Evolutionary conservation across 1,139 yeast genomes (phyloP), one percentile per base, ranked within the genome.

Genomic region (Taphrina flavorubra): DNA sequence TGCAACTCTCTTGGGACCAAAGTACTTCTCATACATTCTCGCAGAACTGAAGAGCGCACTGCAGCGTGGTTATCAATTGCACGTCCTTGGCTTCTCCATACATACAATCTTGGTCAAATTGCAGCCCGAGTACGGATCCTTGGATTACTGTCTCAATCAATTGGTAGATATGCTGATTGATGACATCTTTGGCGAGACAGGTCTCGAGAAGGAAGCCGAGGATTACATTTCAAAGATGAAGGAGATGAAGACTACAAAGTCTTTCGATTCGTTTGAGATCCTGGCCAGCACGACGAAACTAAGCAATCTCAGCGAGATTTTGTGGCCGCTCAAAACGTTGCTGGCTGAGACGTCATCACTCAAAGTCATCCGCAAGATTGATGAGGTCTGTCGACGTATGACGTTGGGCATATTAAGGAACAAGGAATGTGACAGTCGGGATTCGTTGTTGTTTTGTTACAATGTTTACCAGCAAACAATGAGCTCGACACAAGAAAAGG

Each of bases 131-230:
- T 89, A 85, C 71, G 96, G 97, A 6, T 96, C 90, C 71, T 80
- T 94, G 62, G 94, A 92, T 77, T 89, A 86, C 31, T 84, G 89
- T 31, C 84, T 87, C 7, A 80, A 79, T 2, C 74, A 89, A 65
- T 79, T 92, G 18, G 87, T 88, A 72, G 87, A 85, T 37, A 82
- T 92, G 46, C 83, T 92, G 46, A 92, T 94, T 97, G 97, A 92
- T 76, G 97, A 94, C 75, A 85, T 87, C 2, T 92, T 94, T 78
- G 99, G 99, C 18, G 85, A 89, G 6, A 91, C 97, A 8, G 97
- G 97, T 49, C 88, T 88, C 75, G 99, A 94, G 76, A 94, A 95
- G 77, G 99, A 94, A 73, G 92, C 95, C 16, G 97, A 92, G 72
- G 97, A 92, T 37, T 94, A 94, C 75, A 86, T 85, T 66, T 87